Evolutionary conservation across 2,329 filamentous ascomycete genomes (phyloP).

Genomic region (Plenodomus biglobosus): DNA sequence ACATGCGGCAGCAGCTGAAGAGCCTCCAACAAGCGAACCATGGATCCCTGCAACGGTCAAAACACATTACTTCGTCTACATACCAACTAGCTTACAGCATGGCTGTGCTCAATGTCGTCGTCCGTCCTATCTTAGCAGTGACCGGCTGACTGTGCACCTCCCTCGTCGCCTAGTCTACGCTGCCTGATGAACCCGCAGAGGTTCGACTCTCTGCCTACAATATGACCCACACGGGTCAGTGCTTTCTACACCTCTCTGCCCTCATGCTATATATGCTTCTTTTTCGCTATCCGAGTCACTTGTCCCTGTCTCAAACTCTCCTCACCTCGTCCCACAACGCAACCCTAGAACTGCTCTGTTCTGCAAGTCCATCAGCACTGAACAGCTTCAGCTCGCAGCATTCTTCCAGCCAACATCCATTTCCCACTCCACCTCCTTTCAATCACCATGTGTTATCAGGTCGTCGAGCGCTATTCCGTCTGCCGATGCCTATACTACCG

Average conservation of each 20-base stretch:
- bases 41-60: slow-evolving; percentile 32
- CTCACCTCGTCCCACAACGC: slow-evolving; percentile 8
- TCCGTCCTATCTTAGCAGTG: slow-evolving; percentile 32
- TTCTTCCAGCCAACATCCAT: background rate
- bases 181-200: slow-evolving; percentile 41
- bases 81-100: slow-evolving; percentile 33
- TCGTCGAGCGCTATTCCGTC: slow-evolving; percentile 82
- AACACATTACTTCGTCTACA: slow-evolving; percentile 30
- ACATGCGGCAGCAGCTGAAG: slow-evolving; percentile 34
- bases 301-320: slow-evolving; percentile 14
- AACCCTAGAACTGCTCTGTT: slow-evolving; percentile 10
- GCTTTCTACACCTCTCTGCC: slow-evolving; percentile 20
- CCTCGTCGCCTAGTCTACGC: slow-evolving; percentile 37
- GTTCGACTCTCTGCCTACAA: slow-evolving; percentile 29
- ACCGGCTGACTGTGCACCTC: slow-evolving; percentile 41
- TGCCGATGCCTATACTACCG: slow-evolving; percentile 88
- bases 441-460: slow-evolving; percentile 75
- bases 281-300: slow-evolving; percentile 20
- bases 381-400: slow-evolving; percentile 7
- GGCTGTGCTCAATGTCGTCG: slow-evolving; percentile 40
- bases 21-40: slow-evolving; percentile 34
- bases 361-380: slow-evolving; percentile 9
- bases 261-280: slow-evolving; percentile 40
- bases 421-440: background rate
- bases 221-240: slow-evolving; percentile 27